Evolutionary conservation across 257 asterid genomes (phyloP), one percentile per base, ranked within the genome.

Genomic region (Lycium barbarum): DNA sequence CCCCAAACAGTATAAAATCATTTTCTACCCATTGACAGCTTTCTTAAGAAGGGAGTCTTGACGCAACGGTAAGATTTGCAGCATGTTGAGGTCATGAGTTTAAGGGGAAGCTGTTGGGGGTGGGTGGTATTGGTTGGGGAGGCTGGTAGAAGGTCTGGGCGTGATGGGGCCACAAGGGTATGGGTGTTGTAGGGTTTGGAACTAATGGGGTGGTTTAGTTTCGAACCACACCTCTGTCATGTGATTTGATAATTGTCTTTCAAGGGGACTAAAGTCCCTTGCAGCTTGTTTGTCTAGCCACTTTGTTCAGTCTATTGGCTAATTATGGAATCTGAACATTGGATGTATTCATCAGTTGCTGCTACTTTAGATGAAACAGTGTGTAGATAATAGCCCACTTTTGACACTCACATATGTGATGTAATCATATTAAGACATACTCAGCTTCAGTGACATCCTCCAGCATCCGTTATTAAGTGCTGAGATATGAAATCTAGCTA

Each of bases 201-300:
- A 47, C 61, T 73, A 47, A 47, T 73, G 81, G 20, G 6, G 40
- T 47, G 61, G 81, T 20, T 20, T 47, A 6, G 59, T 47, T 73
- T 73, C 81, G 20, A n/a, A 20, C 10, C 7, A 11, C 59, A 73
- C 53, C 17, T 38, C 81, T 9, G 40, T 73, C 18, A 73, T 45
- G 58, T 73, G 40, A 73, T 73, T 54, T 73, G 40, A 47, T 47
- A 73, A 73, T 73, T 73, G 81, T 7, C 81, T 73, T 73, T 20
- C 79, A 73, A 73, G 59, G 33, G 55, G 58, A n/a, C 58, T 73
- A 2, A 2, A 73, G 40, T 11, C 40, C 59, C 59, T 2, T 12
- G 12, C 80, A 47, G 47, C 36, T 47, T 45, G 26, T 20, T 20
- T 20, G 6, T 74, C 81, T 74, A 47, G 80, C 81, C 2, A 26